Evolutionary conservation across 139 green algal species (phyloP).

Genomic region (Klebsormidium nitens): DNA sequence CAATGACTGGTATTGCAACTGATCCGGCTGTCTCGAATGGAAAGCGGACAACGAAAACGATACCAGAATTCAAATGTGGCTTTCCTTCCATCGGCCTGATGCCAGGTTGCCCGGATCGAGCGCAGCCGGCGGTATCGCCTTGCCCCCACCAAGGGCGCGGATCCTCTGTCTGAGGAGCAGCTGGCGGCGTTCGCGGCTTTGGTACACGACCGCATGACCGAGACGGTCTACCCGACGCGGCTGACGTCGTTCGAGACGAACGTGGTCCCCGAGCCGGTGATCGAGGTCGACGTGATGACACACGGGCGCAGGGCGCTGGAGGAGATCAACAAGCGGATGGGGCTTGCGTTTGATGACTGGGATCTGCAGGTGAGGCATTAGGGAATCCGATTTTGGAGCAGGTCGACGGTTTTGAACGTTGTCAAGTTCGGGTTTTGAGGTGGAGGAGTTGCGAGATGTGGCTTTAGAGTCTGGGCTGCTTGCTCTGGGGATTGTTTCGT

Average conservation of each 20-base stretch:
- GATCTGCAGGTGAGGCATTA: slow-evolving; percentile 48
- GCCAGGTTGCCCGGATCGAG: slow-evolving; percentile 76
- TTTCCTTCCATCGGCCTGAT: not conserved
- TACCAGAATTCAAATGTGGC: no score
- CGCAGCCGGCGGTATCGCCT: slow-evolving; percentile 58
- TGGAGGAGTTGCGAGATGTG: no score
- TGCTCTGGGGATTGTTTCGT: no score
- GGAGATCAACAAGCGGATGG: slow-evolving; percentile 51
- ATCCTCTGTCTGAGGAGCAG: slow-evolving; percentile 38
- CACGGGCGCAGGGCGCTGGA: slow-evolving; percentile 25
- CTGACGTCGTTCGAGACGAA: slow-evolving; percentile 59
- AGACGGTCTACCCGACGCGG: slow-evolving; percentile 78
- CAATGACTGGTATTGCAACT: no score
- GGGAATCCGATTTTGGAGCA: slow-evolving; percentile 57
- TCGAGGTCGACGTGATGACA: slow-evolving; percentile 75
- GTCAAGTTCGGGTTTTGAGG: no score
- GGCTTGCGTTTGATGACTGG: slow-evolving; percentile 95
- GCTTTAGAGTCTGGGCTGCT: no score
- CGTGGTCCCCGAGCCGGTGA: slow-evolving; percentile 58
- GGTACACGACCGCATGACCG: slow-evolving; percentile 94
- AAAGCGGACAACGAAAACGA: no score
- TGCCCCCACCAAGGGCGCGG: slow-evolving; percentile 21
- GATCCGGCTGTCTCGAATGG: no score
- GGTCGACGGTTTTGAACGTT: slow-evolving; percentile 83
- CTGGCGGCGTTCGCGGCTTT: slow-evolving; percentile 38